Evolutionary conservation across 768 basidiomycete genomes (phyloP), one percentile per base, ranked within the genome.

Genomic region (Termitomyces bulborhizus): DNA sequence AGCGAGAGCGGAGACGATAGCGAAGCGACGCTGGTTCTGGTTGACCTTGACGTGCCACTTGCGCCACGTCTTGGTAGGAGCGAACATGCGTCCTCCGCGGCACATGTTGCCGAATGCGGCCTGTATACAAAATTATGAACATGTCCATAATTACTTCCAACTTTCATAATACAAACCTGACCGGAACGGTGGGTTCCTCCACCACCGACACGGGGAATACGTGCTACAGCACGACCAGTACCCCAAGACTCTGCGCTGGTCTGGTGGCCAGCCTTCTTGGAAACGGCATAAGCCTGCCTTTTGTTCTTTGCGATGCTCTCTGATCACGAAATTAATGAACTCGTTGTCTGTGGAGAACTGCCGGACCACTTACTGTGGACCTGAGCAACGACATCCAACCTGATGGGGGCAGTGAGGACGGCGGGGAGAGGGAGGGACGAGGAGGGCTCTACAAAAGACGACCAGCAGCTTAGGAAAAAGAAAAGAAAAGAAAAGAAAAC

Each of bases 51-150:
- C 90, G 78, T 99, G 97, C 97, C 97, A 99, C 73, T 86, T 95
- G 76, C 96, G 89, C 96, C 95, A 98, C 70, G 85, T 91, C 82
- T 97, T 98, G 77, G 96, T 98, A 16, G 97, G 97, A 29, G 96
- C 96, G 76, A 99, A 98, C 97, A 99, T 98, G 70, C 97, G 93
- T 80, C 97, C 97, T 69, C 97, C 96, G 74, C 97, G 91, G 82
- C 96, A 98, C 97, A 99, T 98, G 89, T 98, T 98, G 69, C 97
- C 97, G 78, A 98, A 98, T 32, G 97, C 97, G 71, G 93, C 97
- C 88, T 96, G 26, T 36, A 12, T 54, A 50, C 24, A 12, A 46
- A 37, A 26, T 42, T 7, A 29, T 6, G 6, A 36, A 15, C 36
- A 15, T 36, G 13, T 36, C 36, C 13, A 15, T 36, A 26, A 40